Evolutionary conservation across 2,329 filamentous ascomycete species (phyloP), one percentile per base, ranked within the genome.

Genomic region (Penicillium glabrum): DNA sequence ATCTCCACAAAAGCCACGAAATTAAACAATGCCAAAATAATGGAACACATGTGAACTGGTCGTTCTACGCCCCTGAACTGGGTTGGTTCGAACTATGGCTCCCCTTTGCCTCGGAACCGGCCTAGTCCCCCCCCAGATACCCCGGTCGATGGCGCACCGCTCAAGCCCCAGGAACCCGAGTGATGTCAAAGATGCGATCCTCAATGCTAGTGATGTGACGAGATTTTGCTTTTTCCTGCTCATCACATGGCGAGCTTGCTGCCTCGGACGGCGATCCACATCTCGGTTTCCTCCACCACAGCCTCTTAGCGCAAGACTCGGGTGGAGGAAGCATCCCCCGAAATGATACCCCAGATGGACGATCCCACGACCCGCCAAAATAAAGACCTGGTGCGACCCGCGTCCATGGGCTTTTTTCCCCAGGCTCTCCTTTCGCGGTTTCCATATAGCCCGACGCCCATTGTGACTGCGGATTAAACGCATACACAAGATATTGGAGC

Each of bases 331-430:
- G 37, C 16, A 16, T 57, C 43, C 56, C 61, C 59, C 51, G 59
- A 63, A 59, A 59, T 41, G 59, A 57, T 59, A 37, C 47, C 52
- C 56, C 46, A 23, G 46, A 54, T 37, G 50, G 61, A 53, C 58
- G 61, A 63, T 63, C 61, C 47, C 50, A 41, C 35, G 39, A 19
- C 43, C 41, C 41, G 41, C 59, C 59, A 56, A 63, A 61, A 63
- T 63, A 63, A 63, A 63, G 61, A 54, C 52, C 56, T 58, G 56
- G 46, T 44, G 37, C 47, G 41, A 52, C 59, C 61, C 54, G 24
- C 26, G 46, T 19, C 6, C 13, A 26, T 19, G 29, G 21, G 9
- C 45, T 50, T 21, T 53, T 58, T 31, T 46, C 26, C 46, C 50
- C 53, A 46, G 39, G 46, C 55, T 51, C 47, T 44, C 48, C 56